Percentiles rank a stretch among this genome's conserved stretches.
phyloP scores from a whole-genome alignment of 129 eudicot species.

The Scalesia atractyloides region DNA sequence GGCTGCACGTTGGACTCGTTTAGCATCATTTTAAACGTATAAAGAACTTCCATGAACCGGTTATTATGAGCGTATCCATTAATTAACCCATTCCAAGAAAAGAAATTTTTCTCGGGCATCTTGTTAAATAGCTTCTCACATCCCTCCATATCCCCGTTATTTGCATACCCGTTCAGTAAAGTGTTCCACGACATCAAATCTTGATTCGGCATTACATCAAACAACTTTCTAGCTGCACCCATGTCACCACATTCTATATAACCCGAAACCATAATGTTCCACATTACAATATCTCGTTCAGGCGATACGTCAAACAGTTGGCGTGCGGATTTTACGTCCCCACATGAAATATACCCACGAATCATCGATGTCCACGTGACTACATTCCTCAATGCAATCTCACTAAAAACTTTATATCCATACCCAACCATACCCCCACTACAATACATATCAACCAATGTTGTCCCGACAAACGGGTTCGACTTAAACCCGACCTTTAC shows the following conservation, averaged over 20 bases:
- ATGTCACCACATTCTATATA: slow-evolving; percentile 55
- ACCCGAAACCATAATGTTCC: slow-evolving; percentile 77
- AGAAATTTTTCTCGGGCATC: slow-evolving; percentile 66
- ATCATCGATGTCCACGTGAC: slow-evolving; percentile 80
- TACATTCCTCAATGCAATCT: slow-evolving; percentile 63
- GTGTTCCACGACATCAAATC: slow-evolving; percentile 84
- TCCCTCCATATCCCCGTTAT: slow-evolving; percentile 62
- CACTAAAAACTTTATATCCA: slow-evolving; percentile 58
- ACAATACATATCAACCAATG: slow-evolving; percentile 68
- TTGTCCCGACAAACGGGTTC: slow-evolving; percentile 66
- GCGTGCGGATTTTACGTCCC: slow-evolving; percentile 48
- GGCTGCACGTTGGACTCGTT: slow-evolving; percentile 60
- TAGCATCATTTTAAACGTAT: slow-evolving; percentile 59
- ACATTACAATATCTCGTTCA: slow-evolving; percentile 70
- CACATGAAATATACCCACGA: slow-evolving; percentile 42
- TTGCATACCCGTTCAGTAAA: slow-evolving; percentile 63
- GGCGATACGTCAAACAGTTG: slow-evolving; percentile 63
- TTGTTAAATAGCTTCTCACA: slow-evolving; percentile 54
- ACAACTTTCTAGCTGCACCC: slow-evolving; percentile 56
- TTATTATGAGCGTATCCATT: slow-evolving; percentile 60
- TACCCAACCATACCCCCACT: slow-evolving; percentile 40
- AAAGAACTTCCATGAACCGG: slow-evolving; percentile 50
- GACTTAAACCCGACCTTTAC: slow-evolving; percentile 55
- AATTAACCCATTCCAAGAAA: slow-evolving; percentile 80
- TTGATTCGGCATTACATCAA: slow-evolving; percentile 57